Percentiles rank a stretch among this genome's conserved stretches.
These are phyloP conservation scores for Epichloe hybrida DNA, from an alignment of 2,329 filamentous ascomycete genomes.

Conservation along the genomic window DNA sequence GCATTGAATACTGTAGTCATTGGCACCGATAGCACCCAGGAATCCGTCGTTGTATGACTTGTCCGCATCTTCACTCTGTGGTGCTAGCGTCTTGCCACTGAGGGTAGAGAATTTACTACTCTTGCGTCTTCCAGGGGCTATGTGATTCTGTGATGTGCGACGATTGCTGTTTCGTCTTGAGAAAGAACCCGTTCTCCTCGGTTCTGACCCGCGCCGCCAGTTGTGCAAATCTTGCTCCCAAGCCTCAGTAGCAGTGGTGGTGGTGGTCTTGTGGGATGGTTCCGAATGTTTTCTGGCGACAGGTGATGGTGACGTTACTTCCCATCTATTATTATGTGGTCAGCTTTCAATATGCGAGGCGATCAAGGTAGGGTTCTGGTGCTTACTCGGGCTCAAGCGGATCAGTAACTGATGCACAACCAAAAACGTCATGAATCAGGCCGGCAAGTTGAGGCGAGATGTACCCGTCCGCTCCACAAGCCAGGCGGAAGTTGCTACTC, in stretches of 20 bases:
- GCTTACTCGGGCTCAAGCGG: background rate
- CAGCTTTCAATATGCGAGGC: background rate
- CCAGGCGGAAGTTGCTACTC: background rate
- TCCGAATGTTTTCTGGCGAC: background rate
- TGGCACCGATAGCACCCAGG: constrained; percentile 35
- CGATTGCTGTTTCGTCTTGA: background rate
- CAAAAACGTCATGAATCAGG: constrained; percentile 2
- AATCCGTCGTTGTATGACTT: constrained; percentile 32
- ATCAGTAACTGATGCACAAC: constrained; percentile 1
- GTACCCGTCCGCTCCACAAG: background rate
- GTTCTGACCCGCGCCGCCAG: background rate
- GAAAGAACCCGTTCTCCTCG: background rate
- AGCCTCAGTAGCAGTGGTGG: background rate
- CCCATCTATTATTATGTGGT: background rate
- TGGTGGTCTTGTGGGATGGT: background rate
- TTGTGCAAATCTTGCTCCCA: background rate
- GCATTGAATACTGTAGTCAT: constrained; percentile 38
- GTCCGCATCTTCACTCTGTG: constrained; percentile 27
- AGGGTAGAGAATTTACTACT: background rate
- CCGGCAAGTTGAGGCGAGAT: constrained; percentile 1
- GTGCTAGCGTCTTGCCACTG: background rate
- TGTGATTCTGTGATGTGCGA: background rate
- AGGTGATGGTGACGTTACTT: background rate
- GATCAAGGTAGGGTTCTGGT: too few species aligned
- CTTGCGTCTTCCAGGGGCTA: background rate